phyloP scores from a whole-genome alignment of 805 yeast genomes.

The Tetrapisispora taiwanensis region DNA sequence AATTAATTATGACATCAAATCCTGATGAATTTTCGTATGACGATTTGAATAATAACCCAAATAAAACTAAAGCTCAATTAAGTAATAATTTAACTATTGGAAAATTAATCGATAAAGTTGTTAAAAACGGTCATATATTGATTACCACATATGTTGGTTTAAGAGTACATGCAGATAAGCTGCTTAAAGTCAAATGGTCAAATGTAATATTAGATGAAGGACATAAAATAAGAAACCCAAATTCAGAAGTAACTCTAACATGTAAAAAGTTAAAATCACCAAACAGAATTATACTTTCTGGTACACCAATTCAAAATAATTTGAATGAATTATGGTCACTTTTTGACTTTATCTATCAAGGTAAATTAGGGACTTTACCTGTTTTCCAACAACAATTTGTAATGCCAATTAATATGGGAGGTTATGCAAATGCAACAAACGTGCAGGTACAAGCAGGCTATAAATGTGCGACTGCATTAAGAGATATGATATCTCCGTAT shows the following conservation, averaged over 20 bases:
- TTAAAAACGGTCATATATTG: slow-evolving; percentile 66
- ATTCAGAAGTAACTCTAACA: slow-evolving; percentile 72
- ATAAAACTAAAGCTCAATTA: slow-evolving; percentile 21
- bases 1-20: slow-evolving; percentile 30
- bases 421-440: slow-evolving; percentile 94
- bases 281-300: slow-evolving; percentile 82
- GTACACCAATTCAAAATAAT: slow-evolving; percentile 95
- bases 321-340: slow-evolving; percentile 87
- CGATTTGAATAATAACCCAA: slow-evolving; percentile 22
- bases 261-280: slow-evolving; percentile 78
- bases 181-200: slow-evolving; percentile 73
- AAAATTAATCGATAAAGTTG: slow-evolving; percentile 40
- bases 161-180: slow-evolving; percentile 49
- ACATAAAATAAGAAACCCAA: slow-evolving; percentile 92
- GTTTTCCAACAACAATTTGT: slow-evolving; percentile 90
- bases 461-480: slow-evolving; percentile 83
- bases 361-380: slow-evolving; percentile 87
- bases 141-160: slow-evolving; percentile 90
- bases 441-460: slow-evolving; percentile 94
- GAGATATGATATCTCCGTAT: slow-evolving; percentile 86
- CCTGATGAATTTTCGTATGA: slow-evolving; percentile 37
- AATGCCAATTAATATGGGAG: slow-evolving; percentile 90
- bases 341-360: slow-evolving; percentile 92
- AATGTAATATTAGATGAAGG: slow-evolving; percentile 92
- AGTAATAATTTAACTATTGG: slow-evolving; percentile 22